Evolutionary conservation across 805 yeast genomes (phyloP).

Genomic region (Candida ovalis): DNA sequence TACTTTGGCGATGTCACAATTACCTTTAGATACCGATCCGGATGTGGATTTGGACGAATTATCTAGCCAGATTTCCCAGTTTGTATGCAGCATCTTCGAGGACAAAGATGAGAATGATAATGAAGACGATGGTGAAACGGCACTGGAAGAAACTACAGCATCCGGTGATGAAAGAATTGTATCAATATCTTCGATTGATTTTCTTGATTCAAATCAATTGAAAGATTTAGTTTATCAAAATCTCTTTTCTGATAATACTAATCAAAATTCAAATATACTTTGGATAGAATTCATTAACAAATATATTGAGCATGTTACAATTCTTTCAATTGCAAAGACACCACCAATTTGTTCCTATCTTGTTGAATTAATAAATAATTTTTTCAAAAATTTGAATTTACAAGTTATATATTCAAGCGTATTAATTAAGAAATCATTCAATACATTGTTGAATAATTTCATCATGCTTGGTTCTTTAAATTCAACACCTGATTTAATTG

Average conservation of each 20-base stretch:
- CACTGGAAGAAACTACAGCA: neutral
- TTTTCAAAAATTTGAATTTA: conserved; percentile 6
- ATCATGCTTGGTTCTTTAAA: conserved; percentile 1
- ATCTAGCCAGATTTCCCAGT: neutral
- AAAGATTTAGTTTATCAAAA: conserved; percentile 8
- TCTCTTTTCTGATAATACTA: conserved; percentile 1
- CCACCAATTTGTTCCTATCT: conserved; percentile 2
- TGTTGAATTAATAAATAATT: conserved; percentile 7
- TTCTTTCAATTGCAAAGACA: neutral
- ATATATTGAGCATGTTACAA: conserved; percentile 4
- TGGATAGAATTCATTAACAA: conserved; percentile 11
- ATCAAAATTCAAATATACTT: conserved; percentile 6
- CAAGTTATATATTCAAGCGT: conserved; percentile 4
- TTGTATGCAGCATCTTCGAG: neutral
- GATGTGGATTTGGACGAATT: conserved; percentile 3
- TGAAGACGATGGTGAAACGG: neutral
- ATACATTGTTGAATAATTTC: conserved; percentile 5
- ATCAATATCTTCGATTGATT: neutral
- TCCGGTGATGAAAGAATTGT: neutral
- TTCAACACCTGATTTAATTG: conserved; percentile 4
- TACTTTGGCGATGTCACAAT: neutral
- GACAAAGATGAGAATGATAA: neutral
- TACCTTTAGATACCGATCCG: conserved; percentile 4
- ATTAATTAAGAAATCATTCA: conserved; percentile 4
- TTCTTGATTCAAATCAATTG: conserved; percentile 5